phyloP scores from a whole-genome alignment of 495 filamentous ascomycete genomes.

The Aspergillus avenaceus region DNA sequence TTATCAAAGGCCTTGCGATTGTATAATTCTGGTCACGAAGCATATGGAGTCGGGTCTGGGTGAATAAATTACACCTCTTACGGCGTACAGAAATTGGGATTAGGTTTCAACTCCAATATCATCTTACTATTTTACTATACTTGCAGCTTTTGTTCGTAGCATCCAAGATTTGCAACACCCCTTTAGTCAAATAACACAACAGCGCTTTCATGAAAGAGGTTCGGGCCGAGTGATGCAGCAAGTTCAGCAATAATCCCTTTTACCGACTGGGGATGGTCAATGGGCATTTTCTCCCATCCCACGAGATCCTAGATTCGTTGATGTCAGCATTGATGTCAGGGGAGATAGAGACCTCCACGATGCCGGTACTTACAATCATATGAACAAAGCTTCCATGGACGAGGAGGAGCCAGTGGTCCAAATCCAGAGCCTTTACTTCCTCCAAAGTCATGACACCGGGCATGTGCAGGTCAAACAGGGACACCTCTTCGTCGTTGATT shows the following conservation, averaged over 20 bases:
- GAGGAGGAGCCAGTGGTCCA: slow-evolving; percentile 54
- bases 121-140: too few species aligned
- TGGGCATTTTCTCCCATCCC: slow-evolving; percentile 58
- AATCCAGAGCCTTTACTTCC: slow-evolving; percentile 57
- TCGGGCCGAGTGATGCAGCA: slow-evolving; percentile 70
- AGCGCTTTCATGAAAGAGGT: slow-evolving; percentile 52
- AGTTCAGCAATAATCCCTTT: slow-evolving; percentile 72
- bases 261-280: slow-evolving; percentile 47
- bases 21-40: neutral
- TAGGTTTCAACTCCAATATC: neutral
- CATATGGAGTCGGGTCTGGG: slow-evolving; percentile 39
- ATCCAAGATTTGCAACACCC: neutral
- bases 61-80: slow-evolving; percentile 31
- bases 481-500: slow-evolving; percentile 40
- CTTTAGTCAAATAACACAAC: slow-evolving; percentile 39
- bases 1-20: neutral
- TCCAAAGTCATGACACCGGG: slow-evolving; percentile 69
- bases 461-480: slow-evolving; percentile 67
- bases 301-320: slow-evolving; percentile 49
- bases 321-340: slow-evolving; percentile 1
- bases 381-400: slow-evolving; percentile 38
- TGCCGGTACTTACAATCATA: slow-evolving; percentile 34
- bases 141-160: neutral
- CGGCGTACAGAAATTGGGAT: slow-evolving; percentile 1
- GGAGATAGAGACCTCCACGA: neutral